phyloP scores from a whole-genome alignment of 768 basidiomycete species.

The Cystobasidium ongulense region DNA sequence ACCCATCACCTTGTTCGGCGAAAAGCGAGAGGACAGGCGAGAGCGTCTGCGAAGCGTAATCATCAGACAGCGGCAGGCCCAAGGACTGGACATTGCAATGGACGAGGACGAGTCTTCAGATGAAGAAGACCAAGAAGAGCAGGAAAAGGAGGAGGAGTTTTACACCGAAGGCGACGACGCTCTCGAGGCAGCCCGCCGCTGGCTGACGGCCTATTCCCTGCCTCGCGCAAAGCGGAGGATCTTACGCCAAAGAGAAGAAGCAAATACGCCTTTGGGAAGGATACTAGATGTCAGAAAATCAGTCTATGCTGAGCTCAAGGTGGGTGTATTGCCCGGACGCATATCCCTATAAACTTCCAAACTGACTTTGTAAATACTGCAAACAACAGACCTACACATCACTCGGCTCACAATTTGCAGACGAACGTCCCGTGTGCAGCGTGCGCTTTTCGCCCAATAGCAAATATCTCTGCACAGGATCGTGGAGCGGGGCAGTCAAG shows the following conservation, averaged over 20 bases:
- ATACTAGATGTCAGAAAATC: constrained; percentile 89
- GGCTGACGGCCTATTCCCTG: constrained; percentile 80
- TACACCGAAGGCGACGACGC: constrained; percentile 84
- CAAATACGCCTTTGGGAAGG: constrained; percentile 71
- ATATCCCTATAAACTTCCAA: too few species aligned
- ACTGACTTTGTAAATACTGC: too few species aligned
- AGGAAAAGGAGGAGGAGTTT: constrained; percentile 76
- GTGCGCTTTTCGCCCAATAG: constrained; percentile 92
- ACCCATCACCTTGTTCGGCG: constrained; percentile 94
- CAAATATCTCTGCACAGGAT: constrained; percentile 76
- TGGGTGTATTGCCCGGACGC: constrained; percentile 50
- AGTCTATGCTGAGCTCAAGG: constrained; percentile 81
- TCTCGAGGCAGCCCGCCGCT: constrained; percentile 72
- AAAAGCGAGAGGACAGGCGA: constrained; percentile 54
- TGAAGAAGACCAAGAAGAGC: constrained; percentile 30
- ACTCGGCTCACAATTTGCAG: constrained; percentile 94
- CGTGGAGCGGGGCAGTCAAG: constrained; percentile 92
- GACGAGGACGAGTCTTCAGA: neutral
- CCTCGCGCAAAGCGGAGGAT: constrained; percentile 90
- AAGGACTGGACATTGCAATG: constrained; percentile 14
- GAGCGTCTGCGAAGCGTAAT: constrained; percentile 55
- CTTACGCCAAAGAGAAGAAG: constrained; percentile 84
- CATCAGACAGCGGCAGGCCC: constrained; percentile 9
- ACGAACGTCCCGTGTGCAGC: constrained; percentile 85
- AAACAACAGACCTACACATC: constrained; percentile 77